These are phyloP conservation scores for Pinus albicaulis DNA, from an alignment of 75 land plant species.

Conservation along the genomic window DNA sequence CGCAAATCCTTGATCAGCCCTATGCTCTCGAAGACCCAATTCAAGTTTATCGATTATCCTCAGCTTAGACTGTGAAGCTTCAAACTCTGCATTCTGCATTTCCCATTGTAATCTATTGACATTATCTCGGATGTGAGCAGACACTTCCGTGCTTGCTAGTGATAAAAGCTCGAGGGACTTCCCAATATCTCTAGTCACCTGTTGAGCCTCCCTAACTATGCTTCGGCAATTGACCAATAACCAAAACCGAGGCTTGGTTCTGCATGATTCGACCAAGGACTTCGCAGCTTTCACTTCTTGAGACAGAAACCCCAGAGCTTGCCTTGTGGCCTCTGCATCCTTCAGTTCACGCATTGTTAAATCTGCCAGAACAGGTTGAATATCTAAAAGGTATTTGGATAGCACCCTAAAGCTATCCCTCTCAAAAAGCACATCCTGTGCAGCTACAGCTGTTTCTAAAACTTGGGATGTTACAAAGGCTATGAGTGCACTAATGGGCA, in stretches of 20 bases:
- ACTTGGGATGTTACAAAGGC: slow-evolving; percentile 48
- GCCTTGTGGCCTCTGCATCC: slow-evolving; percentile 43
- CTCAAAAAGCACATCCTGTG: slow-evolving; percentile 58
- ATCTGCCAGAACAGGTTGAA: slow-evolving; percentile 41
- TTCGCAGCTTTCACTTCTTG: slow-evolving; percentile 46
- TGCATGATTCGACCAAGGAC: slow-evolving; percentile 33
- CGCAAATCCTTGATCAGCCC: slow-evolving; percentile 54
- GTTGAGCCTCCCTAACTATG: slow-evolving; percentile 46
- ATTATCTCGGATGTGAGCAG: slow-evolving; percentile 42
- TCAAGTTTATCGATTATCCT: slow-evolving; percentile 48
- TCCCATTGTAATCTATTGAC: slow-evolving; percentile 41
- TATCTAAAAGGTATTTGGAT: slow-evolving; percentile 35
- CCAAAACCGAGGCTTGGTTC: slow-evolving; percentile 43
- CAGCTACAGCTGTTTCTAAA: slow-evolving; percentile 53
- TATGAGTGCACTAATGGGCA: slow-evolving; percentile 58
- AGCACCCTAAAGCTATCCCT: slow-evolving; percentile 52
- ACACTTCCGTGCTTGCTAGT: slow-evolving; percentile 56
- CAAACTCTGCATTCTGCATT: slow-evolving; percentile 55
- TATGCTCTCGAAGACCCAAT: slow-evolving; percentile 48
- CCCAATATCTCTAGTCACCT: slow-evolving; percentile 53
- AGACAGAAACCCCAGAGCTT: slow-evolving; percentile 36
- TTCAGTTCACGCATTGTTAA: slow-evolving; percentile 28
- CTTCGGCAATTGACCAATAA: slow-evolving; percentile 47
- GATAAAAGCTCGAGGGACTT: slow-evolving; percentile 46
- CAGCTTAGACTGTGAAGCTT: slow-evolving; percentile 36